Conservation (phyloP, 2,329 filamentous ascomycete species). For the Colletotrichum lindemuthianum region DNA sequence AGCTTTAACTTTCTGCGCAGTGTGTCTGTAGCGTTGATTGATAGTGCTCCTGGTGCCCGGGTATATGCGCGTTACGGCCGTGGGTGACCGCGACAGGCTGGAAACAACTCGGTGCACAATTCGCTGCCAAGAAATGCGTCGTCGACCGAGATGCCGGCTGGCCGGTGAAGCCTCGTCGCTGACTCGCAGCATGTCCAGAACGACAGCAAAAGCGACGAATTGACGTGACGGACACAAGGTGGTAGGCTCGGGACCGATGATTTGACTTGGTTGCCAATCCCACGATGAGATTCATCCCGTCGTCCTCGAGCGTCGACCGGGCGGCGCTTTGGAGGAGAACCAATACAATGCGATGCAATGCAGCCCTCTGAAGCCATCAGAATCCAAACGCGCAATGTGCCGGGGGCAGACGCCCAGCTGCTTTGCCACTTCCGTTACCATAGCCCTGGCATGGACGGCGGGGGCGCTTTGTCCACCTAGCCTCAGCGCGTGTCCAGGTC, state of each 20-base stretch:
- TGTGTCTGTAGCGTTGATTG: too few relatives aligned
- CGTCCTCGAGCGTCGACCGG: constrained; percentile 25
- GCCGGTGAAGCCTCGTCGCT: not conserved
- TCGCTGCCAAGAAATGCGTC: constrained; percentile 6
- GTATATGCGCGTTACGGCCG: too few relatives aligned
- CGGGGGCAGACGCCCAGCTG: constrained; percentile 1
- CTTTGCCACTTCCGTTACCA: constrained; percentile 33
- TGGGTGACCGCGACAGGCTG: not conserved
- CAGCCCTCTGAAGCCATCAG: not conserved
- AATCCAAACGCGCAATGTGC: not conserved
- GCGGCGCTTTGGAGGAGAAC: constrained; percentile 23
- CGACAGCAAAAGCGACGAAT: not conserved
- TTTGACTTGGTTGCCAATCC: constrained; percentile 20
- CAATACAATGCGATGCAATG: constrained; percentile 13
- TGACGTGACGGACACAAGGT: constrained; percentile 15
- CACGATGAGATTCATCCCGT: constrained; percentile 31
- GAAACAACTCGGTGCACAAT: constrained; percentile 11
- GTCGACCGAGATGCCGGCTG: constrained; percentile 8
- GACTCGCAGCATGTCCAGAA: too few relatives aligned
- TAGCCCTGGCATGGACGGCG: constrained; percentile 22
- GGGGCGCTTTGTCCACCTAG: constrained; percentile 21
- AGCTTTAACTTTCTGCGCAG: too few relatives aligned
- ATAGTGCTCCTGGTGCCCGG: too few relatives aligned
- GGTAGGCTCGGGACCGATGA: constrained; percentile 32
- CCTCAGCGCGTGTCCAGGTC: not conserved